Evolutionary conservation across 1,284 basidiomycete genomes (phyloP), one percentile per base, ranked within the genome.

Genomic region (Microbotryum lychnidis-dioicae): DNA sequence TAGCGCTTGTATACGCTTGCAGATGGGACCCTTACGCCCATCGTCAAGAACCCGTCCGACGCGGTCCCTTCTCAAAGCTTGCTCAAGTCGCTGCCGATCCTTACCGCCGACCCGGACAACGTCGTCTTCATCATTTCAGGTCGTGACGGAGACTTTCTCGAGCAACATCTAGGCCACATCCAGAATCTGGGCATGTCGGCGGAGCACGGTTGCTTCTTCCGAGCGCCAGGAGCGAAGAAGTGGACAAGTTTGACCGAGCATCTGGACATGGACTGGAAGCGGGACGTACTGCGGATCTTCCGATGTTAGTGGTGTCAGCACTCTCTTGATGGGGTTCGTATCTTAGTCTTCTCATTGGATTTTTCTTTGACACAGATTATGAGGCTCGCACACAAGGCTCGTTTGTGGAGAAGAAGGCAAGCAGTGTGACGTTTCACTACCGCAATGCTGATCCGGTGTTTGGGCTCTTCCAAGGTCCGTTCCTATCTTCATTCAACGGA

Each of bases 221-320:
- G 86, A 60, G 84, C 84, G 68, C 88, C 87, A 0, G 84, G 83
- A 18, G 73, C 73, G 20, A 76, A 75, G 51, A 79, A 82, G 67
- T 98, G 93, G 89, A 81, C 79, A 68, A 94, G 94, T 76, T 87
- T 97, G 73, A 97, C 94, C 25, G 83, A 86, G 75, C 81, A 81
- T 65, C 77, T 98, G 73, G 94, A 98, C 77, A 97, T 98, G 96
- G 84, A 84, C 72, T 98, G 94, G 94, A 94, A 97, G 89, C 79
- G 78, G 60, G 94, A 97, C 77, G 91, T 97, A 44, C 83, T 87
- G 69, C 90, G 94, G 77, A 87, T 98, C 56, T 98, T 98, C 78
- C 84, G 84, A 76, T 97, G 69, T 69, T 48, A 51, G 69, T 61
- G 20, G 6, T 29, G 14, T 4, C 14, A 7, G 25, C 33, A 18